These are phyloP conservation scores for Seiridium cupressi DNA, from an alignment of 2,329 filamentous ascomycete species.

Conservation along the genomic window DNA sequence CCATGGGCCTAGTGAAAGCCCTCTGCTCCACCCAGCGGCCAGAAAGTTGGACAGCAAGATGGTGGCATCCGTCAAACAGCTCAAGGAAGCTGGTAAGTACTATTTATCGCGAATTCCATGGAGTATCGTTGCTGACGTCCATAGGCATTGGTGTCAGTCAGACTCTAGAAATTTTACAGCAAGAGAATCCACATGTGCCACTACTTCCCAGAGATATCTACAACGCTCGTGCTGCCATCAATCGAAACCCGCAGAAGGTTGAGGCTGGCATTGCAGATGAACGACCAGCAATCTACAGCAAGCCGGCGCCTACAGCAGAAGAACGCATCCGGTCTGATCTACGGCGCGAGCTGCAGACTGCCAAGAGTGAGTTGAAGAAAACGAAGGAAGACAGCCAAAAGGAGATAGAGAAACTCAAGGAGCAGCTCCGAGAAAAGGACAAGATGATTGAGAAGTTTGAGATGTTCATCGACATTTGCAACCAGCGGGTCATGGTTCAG, in stretches of 20 bases:
- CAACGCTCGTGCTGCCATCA: conserved; percentile 66
- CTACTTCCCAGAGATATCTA: conserved; percentile 65
- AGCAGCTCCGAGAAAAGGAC: conserved; percentile 62
- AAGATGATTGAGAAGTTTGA: conserved; percentile 62
- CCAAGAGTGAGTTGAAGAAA: conserved; percentile 54
- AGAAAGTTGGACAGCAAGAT: conserved; percentile 66
- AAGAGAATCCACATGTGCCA: conserved; percentile 61
- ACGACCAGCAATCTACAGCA: conserved; percentile 64
- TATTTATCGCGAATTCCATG: neutral
- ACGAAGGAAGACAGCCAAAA: conserved; percentile 55
- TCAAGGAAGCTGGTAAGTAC: conserved; percentile 64
- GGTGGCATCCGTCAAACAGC: conserved; percentile 63
- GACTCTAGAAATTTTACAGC: conserved; percentile 65
- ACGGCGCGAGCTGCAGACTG: conserved; percentile 57
- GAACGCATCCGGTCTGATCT: conserved; percentile 63
- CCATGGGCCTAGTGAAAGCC: conserved; percentile 65
- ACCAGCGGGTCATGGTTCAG: conserved; percentile 64
- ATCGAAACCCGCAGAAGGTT: conserved; percentile 62
- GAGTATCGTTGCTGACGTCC: conserved; percentile 25
- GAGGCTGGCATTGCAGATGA: conserved; percentile 59
- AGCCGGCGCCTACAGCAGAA: conserved; percentile 61
- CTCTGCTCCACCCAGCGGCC: conserved; percentile 63
- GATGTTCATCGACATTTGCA: conserved; percentile 70
- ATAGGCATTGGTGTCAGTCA: conserved; percentile 63
- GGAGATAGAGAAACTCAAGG: conserved; percentile 56